Evolutionary conservation across 2,329 filamentous ascomycete species (phyloP).

Genomic region (Phaeosphaeria sp.): DNA sequence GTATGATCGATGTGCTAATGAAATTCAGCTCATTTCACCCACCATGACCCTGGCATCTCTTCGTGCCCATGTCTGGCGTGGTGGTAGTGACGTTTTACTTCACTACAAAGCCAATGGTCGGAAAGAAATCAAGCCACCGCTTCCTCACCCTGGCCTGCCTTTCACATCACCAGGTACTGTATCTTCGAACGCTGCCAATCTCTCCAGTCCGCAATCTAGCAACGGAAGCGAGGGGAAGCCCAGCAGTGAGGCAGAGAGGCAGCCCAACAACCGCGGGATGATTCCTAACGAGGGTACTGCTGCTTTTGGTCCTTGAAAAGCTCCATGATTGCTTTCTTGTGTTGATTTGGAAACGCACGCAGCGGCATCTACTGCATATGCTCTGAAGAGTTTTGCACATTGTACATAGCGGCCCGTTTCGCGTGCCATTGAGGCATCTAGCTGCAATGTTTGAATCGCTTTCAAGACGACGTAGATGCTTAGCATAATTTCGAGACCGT

Average conservation of each 20-base stretch:
- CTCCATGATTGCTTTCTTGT: constrained; percentile 3
- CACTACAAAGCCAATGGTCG: constrained; percentile 93
- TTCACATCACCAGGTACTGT: constrained; percentile 8
- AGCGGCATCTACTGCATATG: neutral
- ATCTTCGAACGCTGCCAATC: constrained; percentile 10
- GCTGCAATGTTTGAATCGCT: neutral
- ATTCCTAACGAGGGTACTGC: constrained; percentile 22
- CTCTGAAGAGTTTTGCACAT: neutral
- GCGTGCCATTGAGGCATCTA: neutral
- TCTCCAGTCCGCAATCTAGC: constrained; percentile 23
- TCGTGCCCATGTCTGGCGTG: constrained; percentile 91
- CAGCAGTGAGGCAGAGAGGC: constrained; percentile 40
- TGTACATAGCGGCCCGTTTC: neutral
- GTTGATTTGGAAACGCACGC: neutral
- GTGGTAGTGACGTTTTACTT: constrained; percentile 88
- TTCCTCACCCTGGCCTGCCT: constrained; percentile 24
- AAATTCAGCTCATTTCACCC: constrained; percentile 66
- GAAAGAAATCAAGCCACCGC: constrained; percentile 60
- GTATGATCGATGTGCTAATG: neutral
- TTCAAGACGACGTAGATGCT: neutral
- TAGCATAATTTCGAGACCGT: neutral
- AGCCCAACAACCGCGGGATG: constrained; percentile 29
- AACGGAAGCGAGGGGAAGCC: constrained; percentile 40
- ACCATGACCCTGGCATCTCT: constrained; percentile 95
- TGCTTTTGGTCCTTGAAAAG: constrained; percentile 20